A percentile compares a stretch with the other conserved stretches of the same genome.
Evolutionary conservation across 768 basidiomycete genomes (phyloP).

Genomic region (Suillus occidentalis): DNA sequence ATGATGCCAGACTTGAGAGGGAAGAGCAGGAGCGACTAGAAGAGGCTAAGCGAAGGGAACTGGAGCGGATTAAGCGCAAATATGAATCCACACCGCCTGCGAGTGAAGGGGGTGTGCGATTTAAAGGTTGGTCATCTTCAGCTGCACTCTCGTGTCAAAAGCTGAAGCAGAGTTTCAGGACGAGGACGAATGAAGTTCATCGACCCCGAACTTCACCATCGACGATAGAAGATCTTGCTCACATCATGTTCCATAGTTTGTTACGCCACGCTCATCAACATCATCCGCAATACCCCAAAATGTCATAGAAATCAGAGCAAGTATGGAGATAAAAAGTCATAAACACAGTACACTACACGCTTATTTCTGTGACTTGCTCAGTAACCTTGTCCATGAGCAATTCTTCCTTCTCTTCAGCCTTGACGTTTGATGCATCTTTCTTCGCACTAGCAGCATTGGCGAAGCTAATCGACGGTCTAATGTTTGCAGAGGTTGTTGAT

Average conservation of each 20-base stretch:
- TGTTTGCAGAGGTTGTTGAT: slow-evolving; percentile 43
- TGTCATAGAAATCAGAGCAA: slow-evolving; percentile 15
- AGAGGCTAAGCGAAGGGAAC: slow-evolving; percentile 43
- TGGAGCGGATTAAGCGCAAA: slow-evolving; percentile 47
- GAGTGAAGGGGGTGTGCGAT: slow-evolving; percentile 51
- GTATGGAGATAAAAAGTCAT: slow-evolving; percentile 15
- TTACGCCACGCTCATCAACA: not conserved
- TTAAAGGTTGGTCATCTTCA: slow-evolving; percentile 51
- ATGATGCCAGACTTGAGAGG: slow-evolving; percentile 64
- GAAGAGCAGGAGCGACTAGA: slow-evolving; percentile 64
- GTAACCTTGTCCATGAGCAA: slow-evolving; percentile 11
- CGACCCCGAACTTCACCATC: slow-evolving; percentile 51
- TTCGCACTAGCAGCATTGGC: slow-evolving; percentile 65
- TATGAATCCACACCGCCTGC: slow-evolving; percentile 34
- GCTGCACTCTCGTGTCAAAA: not conserved
- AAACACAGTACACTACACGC: slow-evolving; percentile 14
- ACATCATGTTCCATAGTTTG: not conserved
- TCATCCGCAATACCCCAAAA: slow-evolving; percentile 6
- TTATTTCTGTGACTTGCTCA: slow-evolving; percentile 19
- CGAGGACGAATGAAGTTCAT: slow-evolving; percentile 69
- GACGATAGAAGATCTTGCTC: slow-evolving; percentile 16
- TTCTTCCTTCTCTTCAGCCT: slow-evolving; percentile 16
- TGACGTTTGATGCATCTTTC: slow-evolving; percentile 19
- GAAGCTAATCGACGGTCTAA: slow-evolving; percentile 79
- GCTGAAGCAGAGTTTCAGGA: slow-evolving; percentile 33